phyloP scores from a whole-genome alignment of 2,329 filamentous ascomycete genomes.

The Fusarium transvaalense region DNA sequence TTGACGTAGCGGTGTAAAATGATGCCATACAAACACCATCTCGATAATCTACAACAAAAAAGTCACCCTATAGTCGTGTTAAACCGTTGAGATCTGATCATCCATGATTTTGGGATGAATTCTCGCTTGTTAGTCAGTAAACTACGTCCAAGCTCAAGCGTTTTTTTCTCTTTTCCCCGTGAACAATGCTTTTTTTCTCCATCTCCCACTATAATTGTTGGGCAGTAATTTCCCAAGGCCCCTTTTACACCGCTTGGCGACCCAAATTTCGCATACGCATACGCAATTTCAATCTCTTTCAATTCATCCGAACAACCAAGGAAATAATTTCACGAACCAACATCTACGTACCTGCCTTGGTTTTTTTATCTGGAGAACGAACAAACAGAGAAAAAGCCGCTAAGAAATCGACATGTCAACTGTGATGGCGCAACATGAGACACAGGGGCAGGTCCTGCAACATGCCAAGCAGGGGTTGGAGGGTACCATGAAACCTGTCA shows the following conservation, averaged over 20 bases:
- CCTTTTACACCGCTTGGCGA: constrained; percentile 1
- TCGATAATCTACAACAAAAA: neutral
- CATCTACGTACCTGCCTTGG: neutral
- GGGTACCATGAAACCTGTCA: constrained; percentile 17
- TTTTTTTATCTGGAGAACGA: neutral
- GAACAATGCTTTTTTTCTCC: neutral
- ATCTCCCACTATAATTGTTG: neutral
- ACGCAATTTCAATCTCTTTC: neutral
- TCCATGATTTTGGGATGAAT: neutral
- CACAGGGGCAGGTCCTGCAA: constrained; percentile 29
- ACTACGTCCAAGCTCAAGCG: neutral
- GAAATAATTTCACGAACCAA: neutral
- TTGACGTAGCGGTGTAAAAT: constrained; percentile 24
- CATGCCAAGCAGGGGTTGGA: constrained; percentile 34
- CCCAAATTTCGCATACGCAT: neutral
- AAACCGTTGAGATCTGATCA: neutral
- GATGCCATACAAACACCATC: constrained; percentile 9
- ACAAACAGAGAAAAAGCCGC: neutral
- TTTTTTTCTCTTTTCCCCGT: neutral
- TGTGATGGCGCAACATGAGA: constrained; percentile 39
- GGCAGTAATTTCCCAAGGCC: constrained; percentile 6
- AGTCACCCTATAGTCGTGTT: constrained; percentile 15
- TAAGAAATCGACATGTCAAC: constrained; percentile 27
- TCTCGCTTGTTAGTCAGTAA: neutral
- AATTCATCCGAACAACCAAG: neutral